Conservation (phyloP, 768 basidiomycete species). For the Mycena galopus region DNA sequence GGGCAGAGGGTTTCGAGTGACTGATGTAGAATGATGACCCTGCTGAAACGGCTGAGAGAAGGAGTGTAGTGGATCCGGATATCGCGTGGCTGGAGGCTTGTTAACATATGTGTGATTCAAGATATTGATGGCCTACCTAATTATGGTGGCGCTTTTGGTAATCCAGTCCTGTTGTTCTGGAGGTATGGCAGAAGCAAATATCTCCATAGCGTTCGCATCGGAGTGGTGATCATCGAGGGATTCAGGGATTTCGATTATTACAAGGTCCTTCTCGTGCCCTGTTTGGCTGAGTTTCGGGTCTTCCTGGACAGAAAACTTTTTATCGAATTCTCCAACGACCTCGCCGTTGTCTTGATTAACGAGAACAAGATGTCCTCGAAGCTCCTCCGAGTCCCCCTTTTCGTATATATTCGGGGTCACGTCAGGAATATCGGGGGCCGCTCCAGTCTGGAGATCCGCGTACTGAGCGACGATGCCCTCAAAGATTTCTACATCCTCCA, state of each 20-base stretch:
- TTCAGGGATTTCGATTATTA: constrained; percentile 79
- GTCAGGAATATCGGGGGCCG: constrained; percentile 10
- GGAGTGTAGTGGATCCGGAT: constrained; percentile 71
- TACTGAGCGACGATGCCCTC: constrained; percentile 79
- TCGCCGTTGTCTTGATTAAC: constrained; percentile 81
- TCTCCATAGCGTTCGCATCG: constrained; percentile 59
- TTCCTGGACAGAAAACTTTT: constrained; percentile 67
- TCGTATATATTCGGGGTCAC: constrained; percentile 24
- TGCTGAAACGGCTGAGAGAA: constrained; percentile 70
- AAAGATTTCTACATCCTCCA: constrained; percentile 73
- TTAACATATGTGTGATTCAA: not conserved
- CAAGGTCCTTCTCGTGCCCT: constrained; percentile 71
- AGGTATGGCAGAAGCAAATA: constrained; percentile 72
- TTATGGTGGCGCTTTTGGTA: constrained; percentile 67
- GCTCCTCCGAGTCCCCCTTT: constrained; percentile 48
- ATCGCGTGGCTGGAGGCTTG: constrained; percentile 68
- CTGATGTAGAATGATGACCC: constrained; percentile 74
- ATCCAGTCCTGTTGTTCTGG: constrained; percentile 81
- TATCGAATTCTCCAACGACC: constrained; percentile 77
- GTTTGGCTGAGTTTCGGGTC: constrained; percentile 65
- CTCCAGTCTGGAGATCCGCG: constrained; percentile 55
- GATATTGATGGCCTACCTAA: constrained; percentile 61
- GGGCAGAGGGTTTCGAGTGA: constrained; percentile 66
- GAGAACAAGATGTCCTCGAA: constrained; percentile 73
- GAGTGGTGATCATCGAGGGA: constrained; percentile 51